Evolutionary conservation across 176 grass and related monocot species (phyloP), one percentile per base, ranked within the genome.

Genomic region (Tillandsia leiboldiana): DNA sequence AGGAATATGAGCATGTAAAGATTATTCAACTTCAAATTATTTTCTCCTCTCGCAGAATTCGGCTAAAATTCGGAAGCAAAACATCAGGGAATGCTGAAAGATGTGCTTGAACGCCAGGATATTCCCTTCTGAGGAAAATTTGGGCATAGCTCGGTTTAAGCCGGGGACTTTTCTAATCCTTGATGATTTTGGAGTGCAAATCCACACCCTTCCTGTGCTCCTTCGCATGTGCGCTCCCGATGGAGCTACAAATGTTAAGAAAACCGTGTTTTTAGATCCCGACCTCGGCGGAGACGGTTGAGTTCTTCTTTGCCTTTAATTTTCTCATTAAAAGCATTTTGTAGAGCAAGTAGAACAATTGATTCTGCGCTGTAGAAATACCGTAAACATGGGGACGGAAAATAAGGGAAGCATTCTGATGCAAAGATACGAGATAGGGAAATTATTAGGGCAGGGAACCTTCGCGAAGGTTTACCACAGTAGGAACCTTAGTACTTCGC

Each of bases 391-490:
- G 94, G 51, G 0, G 50, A 49, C 61, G 5, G 84, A 92, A 27
- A 82, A 88, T 12, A 92, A 87, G 79, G 80, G 79, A 51, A 87
- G 74, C 66, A 77, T 92, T 66, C 68, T 97, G 69, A 87, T 92
- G 89, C 53, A 85, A 49, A 88, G 49, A 50, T 97, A 81, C 47
- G 89, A 97, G 69, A 82, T 97, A 10, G 94, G 93, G 18, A 82
- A 76, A 50, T 81, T 97, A 73, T 76, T 97, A 49, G 94, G 94
- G 9, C 77, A 90, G 82, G 94, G 89, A 15, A 97, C 89, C 48
- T 97, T 92, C 83, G 94, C 94, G 53, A 92, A 97, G 83, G 89
- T 97, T 51, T 97, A 92, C 66, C 80, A 79, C 83, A 89, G 72
- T 68, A 86, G 80, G 28, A 72, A 82, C 82, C 17, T 90, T 53